A percentile compares a stretch with the other conserved stretches of the same genome.
These are phyloP conservation scores for Paramyrothecium roridum DNA, from an alignment of 2,329 filamentous ascomycete genomes.

Conservation along the genomic window DNA sequence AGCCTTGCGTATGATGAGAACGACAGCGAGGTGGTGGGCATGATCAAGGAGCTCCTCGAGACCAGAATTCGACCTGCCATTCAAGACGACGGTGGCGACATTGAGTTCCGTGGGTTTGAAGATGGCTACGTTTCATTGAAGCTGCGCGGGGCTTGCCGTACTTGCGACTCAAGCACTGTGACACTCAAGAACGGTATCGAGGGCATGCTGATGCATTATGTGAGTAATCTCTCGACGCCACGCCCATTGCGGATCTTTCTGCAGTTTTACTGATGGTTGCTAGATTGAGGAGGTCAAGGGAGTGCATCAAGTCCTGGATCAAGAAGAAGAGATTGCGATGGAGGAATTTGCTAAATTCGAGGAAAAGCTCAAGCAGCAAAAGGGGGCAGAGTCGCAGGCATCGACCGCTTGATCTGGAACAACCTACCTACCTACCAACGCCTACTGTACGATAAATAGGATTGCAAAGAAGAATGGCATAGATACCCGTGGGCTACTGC, in stretches of 20 bases:
- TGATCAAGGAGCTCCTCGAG: slow-evolving; percentile 98
- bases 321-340: slow-evolving; percentile 85
- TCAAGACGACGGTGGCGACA: slow-evolving; percentile 96
- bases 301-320: slow-evolving; percentile 85
- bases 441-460: background rate
- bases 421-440: background rate
- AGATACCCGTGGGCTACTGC: background rate
- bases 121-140: slow-evolving; percentile 80
- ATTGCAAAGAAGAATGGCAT: background rate
- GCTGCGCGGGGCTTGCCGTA: slow-evolving; percentile 87
- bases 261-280: slow-evolving; percentile 22
- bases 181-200: slow-evolving; percentile 98
- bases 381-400: slow-evolving; percentile 24
- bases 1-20: slow-evolving; percentile 82
- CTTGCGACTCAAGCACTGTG: slow-evolving; percentile 94
- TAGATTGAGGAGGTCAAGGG: slow-evolving; percentile 95
- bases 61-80: slow-evolving; percentile 93
- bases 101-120: slow-evolving; percentile 89
- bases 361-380: slow-evolving; percentile 66
- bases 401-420: background rate
- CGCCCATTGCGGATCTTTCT: background rate
- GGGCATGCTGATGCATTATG: slow-evolving; percentile 96
- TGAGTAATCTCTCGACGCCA: slow-evolving; percentile 43
- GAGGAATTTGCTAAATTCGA: slow-evolving; percentile 93
- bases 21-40: slow-evolving; percentile 89